Conservation (phyloP, 169 alveolate genomes). For the Plasmodium knowlesi region DNA sequence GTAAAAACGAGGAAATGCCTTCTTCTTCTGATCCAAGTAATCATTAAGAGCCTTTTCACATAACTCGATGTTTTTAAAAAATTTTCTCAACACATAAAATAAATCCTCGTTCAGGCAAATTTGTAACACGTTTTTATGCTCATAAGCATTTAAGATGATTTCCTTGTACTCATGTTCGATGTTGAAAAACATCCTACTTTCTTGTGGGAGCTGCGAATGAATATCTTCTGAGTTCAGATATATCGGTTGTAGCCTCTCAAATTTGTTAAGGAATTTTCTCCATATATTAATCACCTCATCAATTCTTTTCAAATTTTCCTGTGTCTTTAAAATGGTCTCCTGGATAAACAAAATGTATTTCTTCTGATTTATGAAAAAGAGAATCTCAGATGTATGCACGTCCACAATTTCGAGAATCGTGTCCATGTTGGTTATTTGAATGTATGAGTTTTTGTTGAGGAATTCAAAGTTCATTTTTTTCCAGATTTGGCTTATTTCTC, state of each 20-base stretch:
- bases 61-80: constrained; percentile 91
- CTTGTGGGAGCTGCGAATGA: constrained; percentile 95
- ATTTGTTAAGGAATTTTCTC: constrained; percentile 94
- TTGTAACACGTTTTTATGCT: constrained; percentile 91
- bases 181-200: constrained; percentile 93
- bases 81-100: constrained; percentile 88
- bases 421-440: constrained; percentile 91
- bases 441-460: constrained; percentile 89
- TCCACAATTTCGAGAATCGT: constrained; percentile 91
- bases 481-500: constrained; percentile 93
- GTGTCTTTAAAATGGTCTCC: constrained; percentile 90
- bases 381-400: constrained; percentile 84
- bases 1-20: constrained; percentile 97
- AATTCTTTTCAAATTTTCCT: constrained; percentile 90
- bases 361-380: constrained; percentile 77
- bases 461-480: constrained; percentile 90
- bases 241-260: constrained; percentile 95
- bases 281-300: constrained; percentile 94
- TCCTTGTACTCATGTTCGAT: constrained; percentile 95
- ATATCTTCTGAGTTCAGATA: constrained; percentile 97
- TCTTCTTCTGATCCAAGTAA: constrained; percentile 95
- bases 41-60: constrained; percentile 97
- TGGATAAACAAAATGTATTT: constrained; percentile 92
- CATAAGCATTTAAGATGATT: constrained; percentile 93
- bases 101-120: constrained; percentile 94